Conservation (phyloP, 176 grass and related monocot species). For the Aegilops umbellulata region DNA sequence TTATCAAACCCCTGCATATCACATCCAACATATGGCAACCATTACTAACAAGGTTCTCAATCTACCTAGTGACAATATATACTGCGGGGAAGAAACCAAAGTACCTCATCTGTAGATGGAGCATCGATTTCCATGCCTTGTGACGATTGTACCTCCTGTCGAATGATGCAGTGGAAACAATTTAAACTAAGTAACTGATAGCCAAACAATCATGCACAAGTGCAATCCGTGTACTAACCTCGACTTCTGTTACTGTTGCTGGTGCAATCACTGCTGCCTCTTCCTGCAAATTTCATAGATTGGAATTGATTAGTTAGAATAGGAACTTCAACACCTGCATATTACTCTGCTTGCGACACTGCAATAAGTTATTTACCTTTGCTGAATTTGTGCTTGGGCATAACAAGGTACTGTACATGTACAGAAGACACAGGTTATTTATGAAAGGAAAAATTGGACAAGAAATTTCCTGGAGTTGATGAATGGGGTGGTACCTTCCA, state of each 20-base stretch:
- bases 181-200: not conserved
- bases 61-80: not conserved
- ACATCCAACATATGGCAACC: not conserved
- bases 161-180: not conserved
- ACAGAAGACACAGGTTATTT: not conserved
- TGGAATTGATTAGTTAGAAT: not conserved
- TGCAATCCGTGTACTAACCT: slow-evolving; percentile 8
- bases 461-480: not conserved
- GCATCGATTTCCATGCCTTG: not conserved
- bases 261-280: not conserved
- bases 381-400: not conserved
- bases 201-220: not conserved
- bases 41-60: not conserved
- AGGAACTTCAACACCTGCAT: not conserved
- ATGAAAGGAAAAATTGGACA: not conserved
- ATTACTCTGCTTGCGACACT: not conserved
- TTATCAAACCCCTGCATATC: slow-evolving; percentile 17
- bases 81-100: not conserved
- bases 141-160: slow-evolving; percentile 1
- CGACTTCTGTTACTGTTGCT: not conserved
- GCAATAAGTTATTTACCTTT: slow-evolving; percentile 31
- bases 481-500: not conserved
- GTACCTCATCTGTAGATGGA: not conserved
- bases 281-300: slow-evolving; percentile 33
- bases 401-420: slow-evolving; percentile 26